These are phyloP conservation scores for Phytophthora tentaculata DNA, from an alignment of 352 stramenopile species.

Conservation along the genomic window DNA sequence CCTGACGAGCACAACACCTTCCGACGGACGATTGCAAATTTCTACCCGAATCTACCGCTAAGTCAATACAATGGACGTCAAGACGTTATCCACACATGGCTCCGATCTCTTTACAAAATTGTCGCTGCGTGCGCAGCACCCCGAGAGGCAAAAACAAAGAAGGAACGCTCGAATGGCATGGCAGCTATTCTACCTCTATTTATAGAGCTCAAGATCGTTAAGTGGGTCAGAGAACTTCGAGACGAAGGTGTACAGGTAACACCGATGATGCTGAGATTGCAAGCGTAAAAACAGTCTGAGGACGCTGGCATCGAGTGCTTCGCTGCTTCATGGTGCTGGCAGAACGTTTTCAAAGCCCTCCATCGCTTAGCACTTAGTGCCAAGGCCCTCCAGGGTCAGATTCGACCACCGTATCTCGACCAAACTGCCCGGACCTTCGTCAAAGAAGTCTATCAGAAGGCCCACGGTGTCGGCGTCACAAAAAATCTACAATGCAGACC, in stretches of 20 bases:
- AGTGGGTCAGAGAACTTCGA: neutral
- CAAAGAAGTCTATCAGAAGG: neutral
- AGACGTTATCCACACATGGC: neutral
- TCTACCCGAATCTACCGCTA: neutral
- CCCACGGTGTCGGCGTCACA: neutral
- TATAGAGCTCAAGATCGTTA: neutral
- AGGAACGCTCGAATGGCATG: neutral
- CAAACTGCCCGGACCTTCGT: slow-evolving; percentile 1
- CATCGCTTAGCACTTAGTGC: slow-evolving; percentile 1
- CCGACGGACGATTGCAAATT: neutral
- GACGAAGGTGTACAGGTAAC: neutral
- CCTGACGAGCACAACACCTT: neutral
- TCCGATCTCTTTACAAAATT: neutral
- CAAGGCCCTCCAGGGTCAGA: neutral
- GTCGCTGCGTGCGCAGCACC: neutral
- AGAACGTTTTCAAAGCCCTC: neutral
- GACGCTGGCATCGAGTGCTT: slow-evolving; percentile 1
- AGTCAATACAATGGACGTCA: neutral
- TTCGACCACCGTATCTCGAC: neutral
- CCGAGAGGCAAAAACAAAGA: neutral
- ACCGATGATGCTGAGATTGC: slow-evolving; percentile 4
- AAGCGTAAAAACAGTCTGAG: neutral
- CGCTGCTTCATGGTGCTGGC: slow-evolving; percentile 1
- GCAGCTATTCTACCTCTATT: neutral
- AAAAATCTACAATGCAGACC: slow-evolving; percentile 12